These are phyloP conservation scores for Auriscalpium vulgare DNA, from an alignment of 768 basidiomycete species.

Conservation along the genomic window DNA sequence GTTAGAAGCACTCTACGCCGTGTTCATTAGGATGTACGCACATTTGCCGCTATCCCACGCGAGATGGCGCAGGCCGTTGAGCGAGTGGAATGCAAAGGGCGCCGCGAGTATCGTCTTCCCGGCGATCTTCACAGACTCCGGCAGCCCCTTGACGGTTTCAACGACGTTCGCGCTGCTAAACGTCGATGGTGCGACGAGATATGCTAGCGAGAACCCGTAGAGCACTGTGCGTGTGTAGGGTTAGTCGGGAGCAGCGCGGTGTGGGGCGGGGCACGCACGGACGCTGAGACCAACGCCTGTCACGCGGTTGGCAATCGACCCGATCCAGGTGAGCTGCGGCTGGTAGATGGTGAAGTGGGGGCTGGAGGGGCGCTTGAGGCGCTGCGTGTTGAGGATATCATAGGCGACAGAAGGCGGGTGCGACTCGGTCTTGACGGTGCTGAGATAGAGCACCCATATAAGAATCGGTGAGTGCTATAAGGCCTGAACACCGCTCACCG, in stretches of 20 bases:
- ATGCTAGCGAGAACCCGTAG: slow-evolving; percentile 81
- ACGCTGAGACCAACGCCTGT: slow-evolving; percentile 76
- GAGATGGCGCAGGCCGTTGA: slow-evolving; percentile 88
- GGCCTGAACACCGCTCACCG: slow-evolving; percentile 10
- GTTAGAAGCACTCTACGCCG: background rate
- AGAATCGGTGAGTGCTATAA: background rate
- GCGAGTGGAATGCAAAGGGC: slow-evolving; percentile 86
- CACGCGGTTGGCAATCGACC: slow-evolving; percentile 80
- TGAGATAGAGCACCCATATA: slow-evolving; percentile 14
- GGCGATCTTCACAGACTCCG: slow-evolving; percentile 66
- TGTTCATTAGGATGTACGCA: slow-evolving; percentile 32
- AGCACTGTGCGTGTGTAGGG: slow-evolving; percentile 44
- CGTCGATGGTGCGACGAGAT: slow-evolving; percentile 72
- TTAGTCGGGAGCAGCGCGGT: background rate
- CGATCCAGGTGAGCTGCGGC: slow-evolving; percentile 85
- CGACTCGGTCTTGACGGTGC: slow-evolving; percentile 58
- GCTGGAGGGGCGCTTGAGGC: slow-evolving; percentile 79
- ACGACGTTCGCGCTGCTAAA: slow-evolving; percentile 78
- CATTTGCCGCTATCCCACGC: slow-evolving; percentile 85
- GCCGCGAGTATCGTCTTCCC: slow-evolving; percentile 75
- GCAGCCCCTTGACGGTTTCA: slow-evolving; percentile 60
- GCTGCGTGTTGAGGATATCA: slow-evolving; percentile 79
- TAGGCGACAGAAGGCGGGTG: slow-evolving; percentile 48
- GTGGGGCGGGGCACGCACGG: slow-evolving; percentile 38
- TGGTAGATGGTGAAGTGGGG: slow-evolving; percentile 98